Conservation (phyloP, 164 flowering plant genomes). For the Umbellularia californica region DNA sequence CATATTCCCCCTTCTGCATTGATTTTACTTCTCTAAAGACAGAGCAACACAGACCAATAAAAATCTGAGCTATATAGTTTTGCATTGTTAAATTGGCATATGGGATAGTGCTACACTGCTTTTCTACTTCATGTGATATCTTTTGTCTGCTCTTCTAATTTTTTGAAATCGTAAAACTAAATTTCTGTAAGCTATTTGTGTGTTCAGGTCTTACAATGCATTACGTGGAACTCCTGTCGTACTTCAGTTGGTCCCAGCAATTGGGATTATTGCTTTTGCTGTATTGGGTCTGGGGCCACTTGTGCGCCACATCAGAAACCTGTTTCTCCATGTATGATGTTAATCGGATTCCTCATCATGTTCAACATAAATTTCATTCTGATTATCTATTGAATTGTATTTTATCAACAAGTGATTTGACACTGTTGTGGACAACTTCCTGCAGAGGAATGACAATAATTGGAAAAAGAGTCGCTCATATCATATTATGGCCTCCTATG, state of each 20-base stretch:
- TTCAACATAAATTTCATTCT: not conserved
- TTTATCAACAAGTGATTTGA: not conserved
- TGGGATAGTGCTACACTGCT: not conserved
- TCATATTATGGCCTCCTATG: conserved; percentile 55
- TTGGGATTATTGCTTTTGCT: conserved; percentile 62
- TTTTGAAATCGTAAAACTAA: not conserved
- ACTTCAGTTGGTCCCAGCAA: conserved; percentile 60
- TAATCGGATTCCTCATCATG: not conserved
- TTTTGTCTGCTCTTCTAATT: not conserved
- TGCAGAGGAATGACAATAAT: conserved; percentile 61
- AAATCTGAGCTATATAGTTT: not conserved
- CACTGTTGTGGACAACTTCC: conserved; percentile 3
- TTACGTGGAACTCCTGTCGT: conserved; percentile 44
- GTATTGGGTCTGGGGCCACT: conserved; percentile 83
- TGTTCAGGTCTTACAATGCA: conserved; percentile 50
- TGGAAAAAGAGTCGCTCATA: conserved; percentile 81
- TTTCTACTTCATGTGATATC: not conserved
- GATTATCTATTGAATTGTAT: not conserved
- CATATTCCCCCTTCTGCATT: not conserved
- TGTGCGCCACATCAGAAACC: conserved; percentile 48
- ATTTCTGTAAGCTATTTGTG: conserved; percentile 2
- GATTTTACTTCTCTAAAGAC: not conserved
- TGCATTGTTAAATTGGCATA: not conserved
- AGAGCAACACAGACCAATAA: not conserved
- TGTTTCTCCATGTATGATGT: conserved; percentile 52